A percentile compares a stretch with the other conserved stretches of the same genome.
These are phyloP conservation scores for Bisporella sp. DNA, from an alignment of 2,329 filamentous ascomycete genomes.

Conservation along the genomic window DNA sequence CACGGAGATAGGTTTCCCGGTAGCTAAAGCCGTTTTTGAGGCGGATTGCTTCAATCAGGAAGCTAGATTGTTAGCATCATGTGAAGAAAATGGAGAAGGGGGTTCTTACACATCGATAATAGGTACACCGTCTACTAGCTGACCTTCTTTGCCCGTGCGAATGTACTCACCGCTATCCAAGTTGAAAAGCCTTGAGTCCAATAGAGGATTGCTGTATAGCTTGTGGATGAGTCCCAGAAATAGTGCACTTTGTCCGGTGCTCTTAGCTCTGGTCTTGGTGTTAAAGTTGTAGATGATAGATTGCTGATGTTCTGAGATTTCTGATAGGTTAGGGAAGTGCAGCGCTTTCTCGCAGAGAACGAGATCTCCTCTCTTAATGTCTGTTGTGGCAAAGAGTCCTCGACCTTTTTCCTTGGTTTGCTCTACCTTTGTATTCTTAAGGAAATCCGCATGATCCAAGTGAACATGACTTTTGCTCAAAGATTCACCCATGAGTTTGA, in stretches of 20 bases:
- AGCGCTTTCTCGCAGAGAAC: conserved; percentile 14
- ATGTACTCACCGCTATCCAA: too few relatives aligned
- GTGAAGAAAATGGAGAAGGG: too few relatives aligned
- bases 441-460: conserved; percentile 11
- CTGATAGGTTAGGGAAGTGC: conserved; percentile 10
- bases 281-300: too few relatives aligned
- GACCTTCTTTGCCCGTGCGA: too few relatives aligned
- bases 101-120: too few relatives aligned
- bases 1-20: too few relatives aligned
- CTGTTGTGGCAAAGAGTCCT: conserved; percentile 7
- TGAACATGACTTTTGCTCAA: conserved; percentile 2
- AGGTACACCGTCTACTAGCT: too few relatives aligned
- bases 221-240: too few relatives aligned
- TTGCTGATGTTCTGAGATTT: conserved; percentile 3
- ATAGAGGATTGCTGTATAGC: too few relatives aligned
- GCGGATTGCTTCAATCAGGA: conserved; percentile 12
- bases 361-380: conserved; percentile 8
- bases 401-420: conserved; percentile 1
- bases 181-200: too few relatives aligned
- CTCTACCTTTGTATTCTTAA: conserved; percentile 1
- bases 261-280: too few relatives aligned
- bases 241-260: too few relatives aligned
- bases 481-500: conserved; percentile 3
- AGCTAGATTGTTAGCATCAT: conserved; percentile 3
- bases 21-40: conserved; percentile 13